Percentiles rank a stretch among this genome's conserved stretches.
phyloP scores from a whole-genome alignment of 2,329 filamentous ascomycete genomes.

The Apiospora pterosperma region DNA sequence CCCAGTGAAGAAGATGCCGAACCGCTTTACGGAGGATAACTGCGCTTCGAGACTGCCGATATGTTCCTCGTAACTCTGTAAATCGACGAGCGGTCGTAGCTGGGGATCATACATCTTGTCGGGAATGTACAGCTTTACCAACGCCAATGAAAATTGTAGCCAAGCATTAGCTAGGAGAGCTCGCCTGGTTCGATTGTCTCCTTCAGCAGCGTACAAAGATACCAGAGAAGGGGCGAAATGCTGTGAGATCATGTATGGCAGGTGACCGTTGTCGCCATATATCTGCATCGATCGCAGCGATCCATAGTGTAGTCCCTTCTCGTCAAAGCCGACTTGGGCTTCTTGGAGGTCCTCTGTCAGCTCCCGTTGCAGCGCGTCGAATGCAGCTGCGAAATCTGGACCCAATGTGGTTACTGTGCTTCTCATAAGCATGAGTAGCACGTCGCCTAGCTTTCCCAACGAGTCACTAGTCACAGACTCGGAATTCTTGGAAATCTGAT shows the following conservation, averaged over 20 bases:
- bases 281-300: background rate
- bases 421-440: slow-evolving; percentile 44
- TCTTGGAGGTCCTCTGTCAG: slow-evolving; percentile 12
- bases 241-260: slow-evolving; percentile 31
- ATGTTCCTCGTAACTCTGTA: slow-evolving; percentile 53
- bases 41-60: slow-evolving; percentile 52
- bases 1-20: slow-evolving; percentile 66
- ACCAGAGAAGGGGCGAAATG: slow-evolving; percentile 43
- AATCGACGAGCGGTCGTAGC: slow-evolving; percentile 62
- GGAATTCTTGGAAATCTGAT: slow-evolving; percentile 49
- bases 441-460: slow-evolving; percentile 42
- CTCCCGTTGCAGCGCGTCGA: slow-evolving; percentile 21
- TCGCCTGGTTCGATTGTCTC: slow-evolving; percentile 17
- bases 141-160: slow-evolving; percentile 70
- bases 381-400: slow-evolving; percentile 23
- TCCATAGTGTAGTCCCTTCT: slow-evolving; percentile 22
- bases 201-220: slow-evolving; percentile 36
- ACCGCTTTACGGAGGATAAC: slow-evolving; percentile 58
- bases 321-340: slow-evolving; percentile 16
- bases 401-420: slow-evolving; percentile 39
- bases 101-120: slow-evolving; percentile 83
- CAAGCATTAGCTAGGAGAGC: slow-evolving; percentile 59
- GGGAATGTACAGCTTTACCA: slow-evolving; percentile 78
- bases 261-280: slow-evolving; percentile 24
- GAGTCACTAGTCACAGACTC: slow-evolving; percentile 48